Evolutionary conservation across 495 filamentous ascomycete genomes (phyloP), one percentile per base, ranked within the genome.

Genomic region (Penicillium cinerascens): DNA sequence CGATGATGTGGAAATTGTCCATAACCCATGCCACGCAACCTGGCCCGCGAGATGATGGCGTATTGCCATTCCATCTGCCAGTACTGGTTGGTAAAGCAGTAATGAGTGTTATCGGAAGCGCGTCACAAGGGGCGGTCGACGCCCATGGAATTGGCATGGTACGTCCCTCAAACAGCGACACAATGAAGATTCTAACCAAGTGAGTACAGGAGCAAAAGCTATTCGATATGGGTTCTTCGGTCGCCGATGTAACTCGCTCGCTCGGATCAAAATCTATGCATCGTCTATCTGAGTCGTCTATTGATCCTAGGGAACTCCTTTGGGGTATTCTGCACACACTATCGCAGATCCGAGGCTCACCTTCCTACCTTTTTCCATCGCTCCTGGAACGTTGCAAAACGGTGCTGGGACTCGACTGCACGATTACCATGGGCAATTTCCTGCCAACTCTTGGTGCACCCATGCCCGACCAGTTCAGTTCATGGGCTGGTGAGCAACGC

Each of bases 91-190:
- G 77, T 1, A 76, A 79, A 51, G 71, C 78, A 15, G 70, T 84
- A 0, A 76, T 82, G 52, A 52, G 73, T 27, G 74, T 80, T 16
- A 77, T 84, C n/a, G 68, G 73, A 1, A 73, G 68, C 11, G 68
- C 81, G 8, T 78, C 80, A 0, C 64, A 77, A 6, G 71, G 74
- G 6, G 77, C 75, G 37, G 78, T 86, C 13, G 76, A 81, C 55
- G 75, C 85, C 0, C 82, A 87, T 50, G 83, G 83, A 0, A 80
- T 79, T 45, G 80, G 80, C 22, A 83, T 87, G 84, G 83, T 79
- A 70, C 49, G 72, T n/a, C 3, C 13, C 0, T 18, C 10, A 13
- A 4, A 41, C 18, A 23, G 13, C 46, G 38, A 20, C n/a, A 2
- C 16, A 8, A 46, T 29, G 8, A 22, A 42, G 37, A 17, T 47